A percentile compares a stretch with the other conserved stretches of the same genome.
Conservation (phyloP, 768 basidiomycete genomes). For the Strobilomyces echinocephalus region DNA sequence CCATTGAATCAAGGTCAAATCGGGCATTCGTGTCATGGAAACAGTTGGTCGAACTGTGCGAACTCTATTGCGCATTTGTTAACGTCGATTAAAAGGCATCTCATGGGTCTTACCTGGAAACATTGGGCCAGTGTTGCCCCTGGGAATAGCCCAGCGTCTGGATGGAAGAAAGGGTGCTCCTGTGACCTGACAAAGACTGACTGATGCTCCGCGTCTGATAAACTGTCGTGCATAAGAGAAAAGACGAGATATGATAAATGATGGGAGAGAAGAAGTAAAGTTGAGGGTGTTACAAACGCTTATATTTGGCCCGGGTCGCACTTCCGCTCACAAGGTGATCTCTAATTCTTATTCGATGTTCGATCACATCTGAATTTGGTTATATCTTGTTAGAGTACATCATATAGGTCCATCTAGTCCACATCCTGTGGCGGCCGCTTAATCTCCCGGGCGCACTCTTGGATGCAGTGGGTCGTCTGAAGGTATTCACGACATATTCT, state of each 20-base stretch:
- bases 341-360: not conserved
- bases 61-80: not conserved
- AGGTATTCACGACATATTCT: too few relatives aligned
- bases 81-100: not conserved
- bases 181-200: not conserved
- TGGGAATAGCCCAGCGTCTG: not conserved
- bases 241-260: not conserved
- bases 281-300: not conserved
- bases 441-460: not conserved
- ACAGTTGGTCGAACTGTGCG: not conserved
- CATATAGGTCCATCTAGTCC: not conserved
- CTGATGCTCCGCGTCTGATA: not conserved
- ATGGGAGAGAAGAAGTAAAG: too few relatives aligned
- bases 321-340: not conserved
- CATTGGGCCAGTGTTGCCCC: not conserved
- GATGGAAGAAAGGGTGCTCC: not conserved
- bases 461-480: not conserved
- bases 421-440: not conserved
- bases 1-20: not conserved
- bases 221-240: not conserved
- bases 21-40: not conserved
- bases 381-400: not conserved
- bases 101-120: not conserved
- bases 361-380: not conserved
- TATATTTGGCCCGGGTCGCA: constrained; percentile 2